Base-by-base conservation (phyloP, 192 early-diverging fungal species). In the Podila clonocystis region DNA sequence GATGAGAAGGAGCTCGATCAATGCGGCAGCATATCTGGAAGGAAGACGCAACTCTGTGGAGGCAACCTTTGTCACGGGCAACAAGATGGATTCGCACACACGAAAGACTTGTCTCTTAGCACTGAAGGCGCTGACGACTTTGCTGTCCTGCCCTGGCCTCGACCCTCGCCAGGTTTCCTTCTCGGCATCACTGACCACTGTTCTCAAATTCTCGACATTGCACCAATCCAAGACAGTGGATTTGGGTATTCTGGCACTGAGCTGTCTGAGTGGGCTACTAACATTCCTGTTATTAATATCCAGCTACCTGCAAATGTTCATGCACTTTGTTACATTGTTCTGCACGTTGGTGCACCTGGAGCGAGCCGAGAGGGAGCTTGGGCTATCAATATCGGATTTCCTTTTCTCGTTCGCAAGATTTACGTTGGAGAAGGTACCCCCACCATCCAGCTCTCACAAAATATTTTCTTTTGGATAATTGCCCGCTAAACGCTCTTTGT, bases 241-340 rank as follows among this genome's bases (percentile, higher is more conserved):
- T 55, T 22, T 80, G 41, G 77, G 77, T 2, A 80, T 80, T 52
- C 26, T 73, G 65, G 70, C 77, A 2, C 41, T 80, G 12, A 73
- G 71, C 22, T 80, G 77, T 61, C 49, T 80, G 33, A 45, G 41
- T 45, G 3, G 41, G 13, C 41, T 45, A 12, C 41, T 45, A 45
- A 45, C 41, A 36, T 36, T 36, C 34, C 15, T 45, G 41, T 59
- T 60, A 50, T 48, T 20, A 12, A 22, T 36, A 11, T 38, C 45
- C 57, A 80, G 77, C 22, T 80, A 80, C 58, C 67, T 73, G 15
- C 70, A 80, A 69, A 73, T 73, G 70, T 80, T 80, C 65, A 80
- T 80, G 77, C 70, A 80, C 59, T 80, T 80, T n/a, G 66, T 80
- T 2, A 67, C 77, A 11, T 20, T 80, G 20, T 80, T 80, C 41